These are phyloP conservation scores for Karstenula rhodostoma DNA, from an alignment of 2,329 filamentous ascomycete species.

Conservation along the genomic window DNA sequence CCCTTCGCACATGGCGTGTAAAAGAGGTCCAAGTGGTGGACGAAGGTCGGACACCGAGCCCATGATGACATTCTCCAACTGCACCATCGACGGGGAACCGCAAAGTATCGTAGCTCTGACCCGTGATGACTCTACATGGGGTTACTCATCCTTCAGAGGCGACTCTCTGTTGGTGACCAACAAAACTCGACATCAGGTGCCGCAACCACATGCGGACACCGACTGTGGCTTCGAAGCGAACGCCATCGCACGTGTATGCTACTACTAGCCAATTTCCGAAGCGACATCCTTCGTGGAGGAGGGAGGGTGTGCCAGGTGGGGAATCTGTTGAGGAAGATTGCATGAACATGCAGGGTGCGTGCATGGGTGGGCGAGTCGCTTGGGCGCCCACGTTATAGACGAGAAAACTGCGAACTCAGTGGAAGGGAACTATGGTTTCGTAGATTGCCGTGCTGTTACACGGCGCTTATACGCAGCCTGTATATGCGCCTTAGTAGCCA, in stretches of 20 bases:
- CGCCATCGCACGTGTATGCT: not conserved
- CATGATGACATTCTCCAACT: not conserved
- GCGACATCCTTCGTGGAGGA: slow-evolving; percentile 1
- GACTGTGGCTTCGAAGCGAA: slow-evolving; percentile 7
- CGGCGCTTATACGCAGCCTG: slow-evolving; percentile 3
- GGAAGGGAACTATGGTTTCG: not conserved
- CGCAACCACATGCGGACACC: slow-evolving; percentile 10
- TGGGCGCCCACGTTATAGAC: slow-evolving; percentile 27
- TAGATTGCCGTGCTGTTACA: slow-evolving; percentile 17
- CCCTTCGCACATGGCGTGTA: not conserved
- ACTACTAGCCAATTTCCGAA: slow-evolving; percentile 7
- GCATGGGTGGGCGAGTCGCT: slow-evolving; percentile 28
- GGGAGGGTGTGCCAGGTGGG: slow-evolving; percentile 9
- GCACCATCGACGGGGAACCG: slow-evolving; percentile 8
- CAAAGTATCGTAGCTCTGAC: slow-evolving; percentile 10
- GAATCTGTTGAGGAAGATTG: slow-evolving; percentile 23
- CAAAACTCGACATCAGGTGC: not conserved
- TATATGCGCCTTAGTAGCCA: not conserved
- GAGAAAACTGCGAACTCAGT: slow-evolving; percentile 1
- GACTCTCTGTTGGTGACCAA: slow-evolving; percentile 1
- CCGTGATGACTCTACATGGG: not conserved
- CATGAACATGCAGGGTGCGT: slow-evolving; percentile 21
- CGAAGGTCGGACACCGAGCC: slow-evolving; percentile 10
- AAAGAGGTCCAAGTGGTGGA: not conserved
- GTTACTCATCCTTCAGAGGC: not conserved